Base-by-base conservation (phyloP, 192 early-diverging fungal genomes). In the Lobosporangium transversale region DNA sequence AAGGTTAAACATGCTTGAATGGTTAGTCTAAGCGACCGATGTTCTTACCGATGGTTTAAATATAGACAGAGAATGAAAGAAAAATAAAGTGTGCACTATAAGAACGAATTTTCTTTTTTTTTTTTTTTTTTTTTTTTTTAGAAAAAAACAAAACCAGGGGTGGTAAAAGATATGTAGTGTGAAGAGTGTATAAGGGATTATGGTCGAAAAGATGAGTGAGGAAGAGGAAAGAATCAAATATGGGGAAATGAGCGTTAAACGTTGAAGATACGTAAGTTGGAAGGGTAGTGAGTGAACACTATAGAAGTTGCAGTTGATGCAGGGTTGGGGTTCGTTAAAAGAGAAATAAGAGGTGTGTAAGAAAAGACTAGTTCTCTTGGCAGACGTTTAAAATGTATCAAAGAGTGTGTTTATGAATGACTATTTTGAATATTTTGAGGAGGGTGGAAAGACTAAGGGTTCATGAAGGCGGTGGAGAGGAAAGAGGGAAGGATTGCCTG, bases 251-350 rank as follows among this genome's bases (percentile, higher is more conserved):
- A 18, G 36, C 8, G 24, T 1, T 43, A n/a, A 27, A 43, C 55
- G 55, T 40, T 27, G 43, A 30, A 8, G 47, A 24, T 5, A 45
- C 18, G 57, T 58, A 40, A 14, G 7, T 45, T 44, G 58, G 50
- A 49, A 30, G 58, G 58, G 48, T 59, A 59, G 58, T 59, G 58
- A 48, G 31, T 11, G 24, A 32, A 20, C 44, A 48, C 58, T 59
- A 59, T 59, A 30, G 29, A n/a, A 33, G n/a, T 48, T 61, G 58
- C 58, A 61, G 58, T 61, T 21, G 45, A 61, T 61, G 58, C 58
- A 61, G 47, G 47, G 58, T 61, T 44, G 58, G 58, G 58, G 44
- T 35, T 61, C 50, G 29, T 30, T 61, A 35, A 54, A 54, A 32
- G 20, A 54, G n/a, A 31, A 26, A 20, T 14, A 21, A 21, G 33